Evolutionary conservation across 2,329 filamentous ascomycete species (phyloP).

Genomic region (Raffaelea deltoideospora): DNA sequence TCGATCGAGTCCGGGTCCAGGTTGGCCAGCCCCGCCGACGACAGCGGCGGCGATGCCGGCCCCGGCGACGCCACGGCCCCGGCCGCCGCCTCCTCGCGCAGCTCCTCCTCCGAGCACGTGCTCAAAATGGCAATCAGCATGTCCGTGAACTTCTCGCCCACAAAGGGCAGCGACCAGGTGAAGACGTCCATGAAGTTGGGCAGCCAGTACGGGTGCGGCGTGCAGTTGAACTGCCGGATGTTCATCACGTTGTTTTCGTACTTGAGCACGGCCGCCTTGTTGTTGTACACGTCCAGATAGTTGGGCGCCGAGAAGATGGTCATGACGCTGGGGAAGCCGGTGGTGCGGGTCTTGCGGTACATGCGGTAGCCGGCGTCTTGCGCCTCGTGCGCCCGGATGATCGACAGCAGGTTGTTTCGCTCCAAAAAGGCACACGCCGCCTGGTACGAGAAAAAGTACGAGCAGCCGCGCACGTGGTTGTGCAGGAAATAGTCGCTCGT

Average conservation of each 20-base stretch:
- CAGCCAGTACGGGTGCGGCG: constrained; percentile 96
- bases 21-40: constrained; percentile 21
- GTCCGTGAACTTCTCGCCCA: constrained; percentile 97
- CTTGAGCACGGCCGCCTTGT: constrained; percentile 96
- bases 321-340: constrained; percentile 98
- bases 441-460: constrained; percentile 98
- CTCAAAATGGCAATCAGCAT: constrained; percentile 98
- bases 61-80: constrained; percentile 49
- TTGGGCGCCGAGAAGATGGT: constrained; percentile 99
- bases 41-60: constrained; percentile 61
- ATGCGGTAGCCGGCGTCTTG: constrained; percentile 98
- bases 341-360: constrained; percentile 97
- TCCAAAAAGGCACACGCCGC: constrained; percentile 94
- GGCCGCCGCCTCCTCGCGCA: constrained; percentile 74
- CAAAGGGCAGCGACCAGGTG: constrained; percentile 98
- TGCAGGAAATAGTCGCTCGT: constrained; percentile 95
- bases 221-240: constrained; percentile 99
- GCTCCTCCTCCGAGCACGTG: constrained; percentile 97
- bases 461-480: constrained; percentile 96
- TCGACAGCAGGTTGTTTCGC: constrained; percentile 94
- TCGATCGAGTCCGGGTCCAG: constrained; percentile 72
- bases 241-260: constrained; percentile 99
- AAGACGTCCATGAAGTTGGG: constrained; percentile 99
- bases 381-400: constrained; percentile 95
- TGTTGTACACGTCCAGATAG: constrained; percentile 98